Evolutionary conservation across 352 stramenopile genomes (phyloP).

Genomic region (Phytophthora idaei): DNA sequence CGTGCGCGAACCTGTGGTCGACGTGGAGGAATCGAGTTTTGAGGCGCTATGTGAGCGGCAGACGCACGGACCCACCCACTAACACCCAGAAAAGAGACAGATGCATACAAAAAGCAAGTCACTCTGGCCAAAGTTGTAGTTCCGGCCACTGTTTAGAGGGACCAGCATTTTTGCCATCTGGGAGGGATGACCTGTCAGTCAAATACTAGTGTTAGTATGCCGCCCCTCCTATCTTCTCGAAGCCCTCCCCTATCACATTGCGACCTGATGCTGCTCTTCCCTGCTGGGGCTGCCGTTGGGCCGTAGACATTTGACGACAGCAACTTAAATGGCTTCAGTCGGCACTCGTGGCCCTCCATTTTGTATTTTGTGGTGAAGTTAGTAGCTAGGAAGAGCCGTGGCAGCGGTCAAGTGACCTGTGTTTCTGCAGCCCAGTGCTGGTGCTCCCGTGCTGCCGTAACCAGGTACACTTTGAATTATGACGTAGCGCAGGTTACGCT

Average conservation of each 20-base stretch:
- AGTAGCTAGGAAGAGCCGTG: too few species aligned
- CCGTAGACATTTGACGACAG: neutral
- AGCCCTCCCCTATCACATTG: constrained; percentile 4
- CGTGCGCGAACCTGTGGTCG: constrained; percentile 20
- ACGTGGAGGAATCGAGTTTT: constrained; percentile 29
- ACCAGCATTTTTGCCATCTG: constrained; percentile 10
- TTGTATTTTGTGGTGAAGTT: too few species aligned
- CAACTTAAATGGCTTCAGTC: neutral
- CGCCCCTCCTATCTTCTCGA: constrained; percentile 1
- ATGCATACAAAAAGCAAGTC: constrained; percentile 19
- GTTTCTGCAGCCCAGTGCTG: neutral
- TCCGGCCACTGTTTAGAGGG: constrained; percentile 13
- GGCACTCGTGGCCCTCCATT: too few species aligned
- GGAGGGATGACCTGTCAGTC: constrained; percentile 15
- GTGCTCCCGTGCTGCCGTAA: neutral
- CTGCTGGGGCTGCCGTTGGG: too few species aligned
- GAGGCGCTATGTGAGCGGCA: constrained; percentile 7
- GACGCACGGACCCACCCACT: constrained; percentile 15
- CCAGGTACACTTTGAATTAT: neutral
- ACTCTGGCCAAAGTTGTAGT: constrained; percentile 8
- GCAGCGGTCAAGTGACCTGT: neutral
- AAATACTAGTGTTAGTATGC: neutral
- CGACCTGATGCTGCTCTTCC: neutral
- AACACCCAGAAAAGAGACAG: constrained; percentile 23
- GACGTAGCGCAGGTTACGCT: neutral